A percentile compares a stretch with the other conserved stretches of the same genome.
These are phyloP conservation scores for Ustilago esculenta DNA, from an alignment of 1,284 basidiomycete genomes.

Conservation along the genomic window DNA sequence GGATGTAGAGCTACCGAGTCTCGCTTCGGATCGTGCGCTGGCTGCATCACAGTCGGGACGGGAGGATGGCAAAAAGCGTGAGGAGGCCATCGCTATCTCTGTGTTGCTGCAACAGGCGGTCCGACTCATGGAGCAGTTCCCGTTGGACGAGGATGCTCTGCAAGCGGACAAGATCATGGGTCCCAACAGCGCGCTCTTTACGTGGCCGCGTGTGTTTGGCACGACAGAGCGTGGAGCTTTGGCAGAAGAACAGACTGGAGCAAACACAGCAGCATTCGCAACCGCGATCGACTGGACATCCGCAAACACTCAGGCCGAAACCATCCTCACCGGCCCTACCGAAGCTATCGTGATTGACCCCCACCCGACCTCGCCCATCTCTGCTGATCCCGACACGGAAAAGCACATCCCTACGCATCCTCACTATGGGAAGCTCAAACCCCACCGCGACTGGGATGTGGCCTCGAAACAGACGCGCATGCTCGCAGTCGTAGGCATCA, in stretches of 20 bases:
- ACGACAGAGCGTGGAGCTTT: no score
- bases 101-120: slow-evolving; percentile 20
- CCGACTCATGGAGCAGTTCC: slow-evolving; percentile 17
- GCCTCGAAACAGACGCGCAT: slow-evolving; percentile 9
- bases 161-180: slow-evolving; percentile 42
- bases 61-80: neutral
- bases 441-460: neutral
- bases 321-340: slow-evolving; percentile 15
- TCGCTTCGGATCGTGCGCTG: slow-evolving; percentile 24
- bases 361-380: slow-evolving; percentile 13
- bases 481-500: slow-evolving; percentile 39
- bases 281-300: slow-evolving; percentile 2
- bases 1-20: slow-evolving; percentile 41
- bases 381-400: slow-evolving; percentile 1
- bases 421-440: no score
- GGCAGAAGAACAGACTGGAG: no score
- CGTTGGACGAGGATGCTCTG: slow-evolving; percentile 13
- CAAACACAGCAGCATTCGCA: no score
- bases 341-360: slow-evolving; percentile 32
- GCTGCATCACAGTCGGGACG: neutral
- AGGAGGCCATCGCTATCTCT: slow-evolving; percentile 6
- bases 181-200: slow-evolving; percentile 46
- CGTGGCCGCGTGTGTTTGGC: slow-evolving; percentile 34
- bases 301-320: neutral
- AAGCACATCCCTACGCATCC: no score